Evolutionary conservation across 2,329 filamentous ascomycete genomes (phyloP).

Genomic region (Aplosporella prunicola): DNA sequence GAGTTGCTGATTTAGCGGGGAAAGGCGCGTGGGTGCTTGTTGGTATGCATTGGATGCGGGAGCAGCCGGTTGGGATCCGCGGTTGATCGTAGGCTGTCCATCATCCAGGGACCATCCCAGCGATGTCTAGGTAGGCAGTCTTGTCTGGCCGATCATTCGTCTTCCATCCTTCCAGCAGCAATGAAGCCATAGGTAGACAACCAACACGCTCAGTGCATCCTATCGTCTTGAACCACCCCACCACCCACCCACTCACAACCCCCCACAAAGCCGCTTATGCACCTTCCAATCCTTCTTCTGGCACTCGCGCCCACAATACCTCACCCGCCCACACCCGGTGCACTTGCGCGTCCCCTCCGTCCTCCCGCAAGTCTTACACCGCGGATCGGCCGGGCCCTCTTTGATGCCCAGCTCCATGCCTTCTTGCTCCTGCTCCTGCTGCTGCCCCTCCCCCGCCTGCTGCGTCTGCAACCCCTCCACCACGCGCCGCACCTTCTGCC

Average conservation of each 20-base stretch:
- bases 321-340: conserved; percentile 3
- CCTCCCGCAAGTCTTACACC: conserved; percentile 5
- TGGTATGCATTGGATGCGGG: too few relatives aligned
- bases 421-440: conserved; percentile 1
- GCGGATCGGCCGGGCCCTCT: neutral
- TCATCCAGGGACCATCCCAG: too few relatives aligned
- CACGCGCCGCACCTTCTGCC: conserved; percentile 19
- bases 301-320: conserved; percentile 9
- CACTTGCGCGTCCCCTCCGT: conserved; percentile 4
- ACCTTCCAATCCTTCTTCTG: conserved; percentile 7
- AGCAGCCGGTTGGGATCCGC: too few relatives aligned
- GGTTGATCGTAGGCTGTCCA: too few relatives aligned
- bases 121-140: too few relatives aligned
- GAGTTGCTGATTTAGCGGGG: too few relatives aligned
- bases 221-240: neutral
- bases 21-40: too few relatives aligned
- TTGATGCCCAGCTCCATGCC: neutral
- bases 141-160: too few relatives aligned
- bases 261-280: conserved; percentile 8
- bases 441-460: neutral
- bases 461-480: conserved; percentile 11
- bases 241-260: neutral
- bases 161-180: too few relatives aligned
- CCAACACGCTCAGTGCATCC: too few relatives aligned
- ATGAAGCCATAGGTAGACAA: too few relatives aligned